Base-by-base conservation (phyloP, 2,329 filamentous ascomycete genomes). In the Coniochaeta sp. region DNA sequence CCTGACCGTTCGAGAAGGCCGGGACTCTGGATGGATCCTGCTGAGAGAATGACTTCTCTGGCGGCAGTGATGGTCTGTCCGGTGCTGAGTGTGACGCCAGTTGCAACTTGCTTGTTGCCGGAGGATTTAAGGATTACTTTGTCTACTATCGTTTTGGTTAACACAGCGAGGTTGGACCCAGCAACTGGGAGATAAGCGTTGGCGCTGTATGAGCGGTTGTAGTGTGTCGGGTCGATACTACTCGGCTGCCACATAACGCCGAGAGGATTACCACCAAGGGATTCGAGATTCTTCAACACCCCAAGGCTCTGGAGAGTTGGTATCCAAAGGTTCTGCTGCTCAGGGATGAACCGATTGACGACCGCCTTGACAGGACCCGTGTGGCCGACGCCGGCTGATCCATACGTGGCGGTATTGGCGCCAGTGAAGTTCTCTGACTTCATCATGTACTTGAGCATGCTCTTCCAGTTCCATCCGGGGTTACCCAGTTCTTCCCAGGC, bases 1-100 rank as follows among this genome's bases (percentile, higher is more conserved):
- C 81, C 81, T 14, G 72, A 78, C 1, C 81, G 69, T 58, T 80
- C 79, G 4, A 85, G 72, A 1, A 85, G 62, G 32, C 80, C 74
- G 1, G 79, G 78, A 1, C 76, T 77, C 60, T 81, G 77, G 63
- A 77, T 78, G 0, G 74, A 67, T 8, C 80, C 79, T 1, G 64
- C 61, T 0, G 61, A 63, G 4, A 71, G 58, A 4, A 62, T 71
- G 4, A 70, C 69, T 55, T 63, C 65, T n/a, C 57, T 56, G 2
- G 54, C 53, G 7, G 64, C 66, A 7, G 13, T 16, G 27, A 66
- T 57, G n/a, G 55, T 20, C 3, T 60, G 62, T 33, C 58, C 63
- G 28, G 64, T 52, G 7, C 51, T 33, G 3, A 64, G 55, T 1
- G 57, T 61, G 3, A 66, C 59, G 8, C 61, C 59, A 0, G 55